Percentiles rank a stretch among this genome's conserved stretches.
phyloP scores from a whole-genome alignment of 306 rosid species.

The Dalbergia oliveri region DNA sequence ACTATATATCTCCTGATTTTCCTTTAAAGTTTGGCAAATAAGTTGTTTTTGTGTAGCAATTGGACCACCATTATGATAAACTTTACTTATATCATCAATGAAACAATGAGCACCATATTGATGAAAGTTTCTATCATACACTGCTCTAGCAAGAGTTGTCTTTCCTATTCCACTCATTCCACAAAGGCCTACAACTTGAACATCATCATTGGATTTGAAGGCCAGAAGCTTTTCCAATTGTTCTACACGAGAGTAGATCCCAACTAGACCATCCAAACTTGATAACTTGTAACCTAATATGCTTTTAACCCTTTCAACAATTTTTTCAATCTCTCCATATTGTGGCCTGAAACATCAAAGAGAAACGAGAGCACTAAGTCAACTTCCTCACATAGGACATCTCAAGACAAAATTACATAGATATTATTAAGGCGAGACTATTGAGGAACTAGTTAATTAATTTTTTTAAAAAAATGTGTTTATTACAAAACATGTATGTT shows the following conservation, averaged over 20 bases:
- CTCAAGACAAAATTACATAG: neutral
- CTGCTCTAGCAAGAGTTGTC: neutral
- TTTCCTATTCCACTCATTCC: constrained; percentile 40
- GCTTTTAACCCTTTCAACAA: neutral
- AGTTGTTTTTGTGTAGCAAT: neutral
- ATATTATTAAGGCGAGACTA: neutral
- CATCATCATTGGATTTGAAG: neutral
- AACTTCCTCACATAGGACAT: neutral
- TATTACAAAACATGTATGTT: too few species aligned
- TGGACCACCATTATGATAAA: neutral
- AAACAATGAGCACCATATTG: neutral
- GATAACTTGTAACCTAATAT: constrained; percentile 25
- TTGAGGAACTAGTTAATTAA: too few species aligned
- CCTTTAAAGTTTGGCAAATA: neutral
- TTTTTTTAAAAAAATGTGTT: too few species aligned
- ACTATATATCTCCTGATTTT: neutral
- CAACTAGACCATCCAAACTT: constrained; percentile 12
- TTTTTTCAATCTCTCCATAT: neutral
- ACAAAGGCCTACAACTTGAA: neutral
- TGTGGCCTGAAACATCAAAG: neutral
- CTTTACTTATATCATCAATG: constrained; percentile 27
- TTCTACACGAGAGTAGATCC: constrained; percentile 29
- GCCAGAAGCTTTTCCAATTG: constrained; percentile 6
- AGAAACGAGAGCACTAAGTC: neutral
- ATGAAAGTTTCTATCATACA: neutral